phyloP scores from a whole-genome alignment of 2,329 filamentous ascomycete species.

The Fusarium torulosum region DNA sequence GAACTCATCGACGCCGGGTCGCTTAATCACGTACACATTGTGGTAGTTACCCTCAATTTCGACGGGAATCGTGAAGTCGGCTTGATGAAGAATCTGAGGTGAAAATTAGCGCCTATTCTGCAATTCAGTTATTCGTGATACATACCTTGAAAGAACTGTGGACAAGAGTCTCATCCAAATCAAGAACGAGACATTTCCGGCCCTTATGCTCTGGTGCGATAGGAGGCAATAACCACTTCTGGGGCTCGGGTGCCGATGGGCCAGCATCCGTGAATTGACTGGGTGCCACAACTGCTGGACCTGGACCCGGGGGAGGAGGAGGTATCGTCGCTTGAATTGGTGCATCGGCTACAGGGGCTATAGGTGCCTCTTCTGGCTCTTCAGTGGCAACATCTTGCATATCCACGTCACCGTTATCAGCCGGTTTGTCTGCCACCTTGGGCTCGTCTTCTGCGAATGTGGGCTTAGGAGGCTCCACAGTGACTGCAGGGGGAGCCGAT shows the following conservation, averaged over 20 bases:
- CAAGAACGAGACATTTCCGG: conserved; percentile 93
- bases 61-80: conserved; percentile 98
- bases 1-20: conserved; percentile 97
- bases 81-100: conserved; percentile 90
- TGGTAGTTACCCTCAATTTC: conserved; percentile 99
- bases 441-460: conserved; percentile 44
- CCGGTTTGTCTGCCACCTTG: conserved; percentile 51
- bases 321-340: conserved; percentile 52
- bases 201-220: conserved; percentile 83
- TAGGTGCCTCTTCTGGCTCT: conserved; percentile 60
- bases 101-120: conserved; percentile 39
- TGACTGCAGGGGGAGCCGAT: conserved; percentile 53
- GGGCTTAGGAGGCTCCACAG: conserved; percentile 59
- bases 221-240: conserved; percentile 83
- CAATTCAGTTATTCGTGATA: background rate
- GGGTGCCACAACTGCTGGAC: conserved; percentile 56
- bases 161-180: conserved; percentile 95
- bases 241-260: conserved; percentile 58
- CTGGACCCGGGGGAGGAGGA: conserved; percentile 62
- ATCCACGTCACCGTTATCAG: conserved; percentile 72
- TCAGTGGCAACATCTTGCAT: conserved; percentile 74
- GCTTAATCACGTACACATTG: conserved; percentile 99
- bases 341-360: conserved; percentile 55
- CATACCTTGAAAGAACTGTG: conserved; percentile 98
- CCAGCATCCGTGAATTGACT: conserved; percentile 58